phyloP scores from a whole-genome alignment of 306 rosid species.

The Casuarina glauca region DNA sequence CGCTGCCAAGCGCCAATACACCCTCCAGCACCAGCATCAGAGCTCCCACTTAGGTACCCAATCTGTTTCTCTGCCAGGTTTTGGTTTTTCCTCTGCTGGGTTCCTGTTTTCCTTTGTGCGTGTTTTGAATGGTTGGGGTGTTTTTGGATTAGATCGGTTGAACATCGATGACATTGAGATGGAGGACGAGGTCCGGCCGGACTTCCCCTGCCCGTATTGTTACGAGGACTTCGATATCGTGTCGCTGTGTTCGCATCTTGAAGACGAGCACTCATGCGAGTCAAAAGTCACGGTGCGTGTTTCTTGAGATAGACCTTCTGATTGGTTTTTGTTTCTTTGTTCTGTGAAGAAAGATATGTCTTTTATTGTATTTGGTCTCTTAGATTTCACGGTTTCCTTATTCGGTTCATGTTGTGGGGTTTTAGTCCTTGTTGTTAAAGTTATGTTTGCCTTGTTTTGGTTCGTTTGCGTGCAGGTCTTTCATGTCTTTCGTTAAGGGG shows the following conservation, averaged over 20 bases:
- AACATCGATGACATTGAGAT: constrained; percentile 82
- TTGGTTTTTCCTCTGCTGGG: neutral
- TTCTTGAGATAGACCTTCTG: neutral
- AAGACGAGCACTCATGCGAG: constrained; percentile 90
- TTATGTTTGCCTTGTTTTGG: neutral
- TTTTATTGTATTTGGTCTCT: constrained; percentile 18
- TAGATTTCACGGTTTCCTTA: neutral
- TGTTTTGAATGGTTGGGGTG: constrained; percentile 4
- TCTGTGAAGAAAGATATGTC: constrained; percentile 9
- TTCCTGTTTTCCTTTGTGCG: neutral
- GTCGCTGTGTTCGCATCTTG: constrained; percentile 88
- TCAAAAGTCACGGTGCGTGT: constrained; percentile 70
- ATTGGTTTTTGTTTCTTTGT: neutral
- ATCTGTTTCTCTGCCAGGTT: neutral
- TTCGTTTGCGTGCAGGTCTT: neutral
- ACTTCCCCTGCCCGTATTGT: constrained; percentile 87
- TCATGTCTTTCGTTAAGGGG: neutral
- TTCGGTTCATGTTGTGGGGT: neutral
- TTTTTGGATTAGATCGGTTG: constrained; percentile 64
- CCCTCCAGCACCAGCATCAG: constrained; percentile 70
- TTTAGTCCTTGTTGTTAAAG: neutral
- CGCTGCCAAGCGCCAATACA: constrained; percentile 88
- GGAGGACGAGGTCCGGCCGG: constrained; percentile 88
- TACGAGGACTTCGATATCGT: constrained; percentile 86
- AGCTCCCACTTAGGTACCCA: constrained; percentile 68